These are phyloP conservation scores for Gossypium australe DNA, from an alignment of 345 rosid genomes.

Conservation along the genomic window DNA sequence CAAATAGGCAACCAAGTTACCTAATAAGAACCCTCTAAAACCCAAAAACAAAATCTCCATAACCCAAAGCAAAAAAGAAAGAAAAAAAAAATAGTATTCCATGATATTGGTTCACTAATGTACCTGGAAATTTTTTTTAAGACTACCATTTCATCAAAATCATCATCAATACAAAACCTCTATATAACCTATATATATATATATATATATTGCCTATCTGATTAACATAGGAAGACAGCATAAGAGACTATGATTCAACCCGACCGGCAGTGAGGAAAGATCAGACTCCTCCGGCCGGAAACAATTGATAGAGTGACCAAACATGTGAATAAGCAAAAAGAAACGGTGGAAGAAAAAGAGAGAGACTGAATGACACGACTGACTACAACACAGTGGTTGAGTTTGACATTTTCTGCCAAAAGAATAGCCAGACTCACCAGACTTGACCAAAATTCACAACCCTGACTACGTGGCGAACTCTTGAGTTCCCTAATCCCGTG, in stretches of 20 bases:
- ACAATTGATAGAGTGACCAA: background rate
- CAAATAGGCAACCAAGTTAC: conserved; percentile 13
- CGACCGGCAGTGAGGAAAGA: background rate
- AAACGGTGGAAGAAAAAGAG: background rate
- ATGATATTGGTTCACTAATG: background rate
- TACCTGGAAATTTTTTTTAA: background rate
- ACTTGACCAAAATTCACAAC: background rate
- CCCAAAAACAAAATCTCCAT: conserved; percentile 10
- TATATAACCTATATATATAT: background rate
- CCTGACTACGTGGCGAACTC: conserved; percentile 7
- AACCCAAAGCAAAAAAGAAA: background rate
- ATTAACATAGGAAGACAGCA: background rate
- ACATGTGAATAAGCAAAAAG: background rate
- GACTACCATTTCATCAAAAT: conserved; percentile 10
- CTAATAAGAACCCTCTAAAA: conserved; percentile 9
- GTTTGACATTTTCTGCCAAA: conserved; percentile 21
- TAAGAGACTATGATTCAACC: conserved; percentile 1
- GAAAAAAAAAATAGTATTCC: background rate
- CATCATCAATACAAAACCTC: background rate
- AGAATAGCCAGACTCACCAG: conserved; percentile 12
- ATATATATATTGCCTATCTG: background rate
- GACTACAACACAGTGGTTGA: conserved; percentile 3
- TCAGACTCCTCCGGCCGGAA: background rate
- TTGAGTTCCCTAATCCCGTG: background rate
- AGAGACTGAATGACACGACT: background rate